phyloP scores from a whole-genome alignment of 805 yeast genomes.

The Jamesozyma piceae region DNA sequence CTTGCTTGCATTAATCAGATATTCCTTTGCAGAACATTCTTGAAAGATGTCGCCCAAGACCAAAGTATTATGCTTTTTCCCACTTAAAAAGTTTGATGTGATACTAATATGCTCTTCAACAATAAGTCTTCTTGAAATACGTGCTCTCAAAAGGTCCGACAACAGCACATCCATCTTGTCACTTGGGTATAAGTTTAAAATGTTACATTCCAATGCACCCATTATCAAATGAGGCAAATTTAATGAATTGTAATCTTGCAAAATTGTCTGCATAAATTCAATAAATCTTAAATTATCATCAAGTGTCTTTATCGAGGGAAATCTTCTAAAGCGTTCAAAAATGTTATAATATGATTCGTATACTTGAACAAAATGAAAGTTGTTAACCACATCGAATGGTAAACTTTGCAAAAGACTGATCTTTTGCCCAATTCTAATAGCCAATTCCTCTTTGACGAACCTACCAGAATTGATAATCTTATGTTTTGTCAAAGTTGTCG shows the following conservation, averaged over 20 bases:
- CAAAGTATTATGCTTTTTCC: conserved; percentile 35
- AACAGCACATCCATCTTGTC: conserved; percentile 60
- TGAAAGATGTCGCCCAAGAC: conserved; percentile 75
- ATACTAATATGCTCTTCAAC: conserved; percentile 86
- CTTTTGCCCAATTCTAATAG: conserved; percentile 74
- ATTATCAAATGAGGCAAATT: conserved; percentile 83
- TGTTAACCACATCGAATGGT: conserved; percentile 77
- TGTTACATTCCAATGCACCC: conserved; percentile 82
- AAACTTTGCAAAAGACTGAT: conserved; percentile 68
- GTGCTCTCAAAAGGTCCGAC: conserved; percentile 68
- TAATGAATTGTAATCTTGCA: conserved; percentile 67
- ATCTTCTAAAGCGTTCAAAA: conserved; percentile 74
- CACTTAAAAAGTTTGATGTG: conserved; percentile 49
- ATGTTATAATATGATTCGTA: conserved; percentile 84
- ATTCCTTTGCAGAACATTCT: conserved; percentile 63
- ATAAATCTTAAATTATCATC: conserved; percentile 74
- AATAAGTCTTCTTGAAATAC: conserved; percentile 82
- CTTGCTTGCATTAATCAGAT: conserved; percentile 47
- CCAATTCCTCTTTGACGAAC: conserved; percentile 78
- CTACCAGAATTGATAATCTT: conserved; percentile 78
- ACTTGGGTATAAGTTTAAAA: conserved; percentile 48
- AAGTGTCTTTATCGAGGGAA: conserved; percentile 55
- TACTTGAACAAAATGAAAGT: conserved; percentile 76
- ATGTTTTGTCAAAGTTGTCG: conserved; percentile 52
- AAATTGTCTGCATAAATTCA: conserved; percentile 46